Conservation (phyloP, 2,329 filamentous ascomycete species). For the Stemphylium beticola region DNA sequence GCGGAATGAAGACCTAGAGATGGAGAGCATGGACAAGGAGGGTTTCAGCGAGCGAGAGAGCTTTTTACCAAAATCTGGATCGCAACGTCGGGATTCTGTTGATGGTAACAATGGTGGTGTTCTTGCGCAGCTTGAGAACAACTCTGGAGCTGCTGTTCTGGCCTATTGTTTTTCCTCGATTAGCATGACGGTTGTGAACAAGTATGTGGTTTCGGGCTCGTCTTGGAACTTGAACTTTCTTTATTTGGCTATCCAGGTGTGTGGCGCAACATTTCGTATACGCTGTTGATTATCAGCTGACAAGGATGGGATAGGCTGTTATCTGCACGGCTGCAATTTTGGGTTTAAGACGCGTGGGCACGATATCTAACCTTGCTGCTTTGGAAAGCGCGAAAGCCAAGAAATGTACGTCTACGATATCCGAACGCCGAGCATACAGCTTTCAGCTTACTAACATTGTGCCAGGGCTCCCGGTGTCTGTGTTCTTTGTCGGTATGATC, state of each 20-base stretch:
- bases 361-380: slow-evolving; percentile 77
- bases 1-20: not conserved
- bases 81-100: too few species aligned
- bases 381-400: slow-evolving; percentile 89
- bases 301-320: slow-evolving; percentile 66
- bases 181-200: slow-evolving; percentile 98
- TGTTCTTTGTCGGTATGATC: slow-evolving; percentile 98
- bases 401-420: slow-evolving; percentile 71
- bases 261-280: slow-evolving; percentile 25
- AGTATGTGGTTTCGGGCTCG: slow-evolving; percentile 90
- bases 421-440: not conserved
- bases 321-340: slow-evolving; percentile 88
- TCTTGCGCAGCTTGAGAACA: slow-evolving; percentile 58
- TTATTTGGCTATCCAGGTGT: slow-evolving; percentile 88
- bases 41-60: not conserved
- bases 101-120: not conserved
- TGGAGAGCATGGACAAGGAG: not conserved
- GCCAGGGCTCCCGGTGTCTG: slow-evolving; percentile 93
- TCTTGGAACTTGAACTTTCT: slow-evolving; percentile 97
- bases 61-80: not conserved
- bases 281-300: slow-evolving; percentile 17
- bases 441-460: slow-evolving; percentile 1
- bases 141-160: slow-evolving; percentile 78
- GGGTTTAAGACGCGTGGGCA: slow-evolving; percentile 75
- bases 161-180: slow-evolving; percentile 95